Evolutionary conservation across 805 yeast genomes (phyloP).

Genomic region (Metschnikowia sp.): DNA sequence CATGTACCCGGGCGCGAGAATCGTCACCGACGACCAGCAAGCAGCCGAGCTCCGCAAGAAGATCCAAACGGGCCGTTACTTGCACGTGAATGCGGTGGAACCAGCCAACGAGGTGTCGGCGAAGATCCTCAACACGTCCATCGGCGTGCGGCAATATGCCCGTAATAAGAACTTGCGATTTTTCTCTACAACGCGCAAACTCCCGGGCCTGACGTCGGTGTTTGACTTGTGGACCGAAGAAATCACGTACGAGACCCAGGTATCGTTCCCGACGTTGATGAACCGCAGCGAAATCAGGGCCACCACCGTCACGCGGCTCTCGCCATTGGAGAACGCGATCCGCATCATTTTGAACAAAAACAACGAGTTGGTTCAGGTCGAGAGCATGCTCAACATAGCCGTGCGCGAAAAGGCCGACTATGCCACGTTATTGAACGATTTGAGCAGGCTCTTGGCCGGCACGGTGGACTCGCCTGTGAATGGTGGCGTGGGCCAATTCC

Average conservation of each 20-base stretch:
- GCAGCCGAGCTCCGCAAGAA: slow-evolving; percentile 48
- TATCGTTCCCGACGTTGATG: slow-evolving; percentile 85
- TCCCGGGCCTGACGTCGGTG: slow-evolving; percentile 71
- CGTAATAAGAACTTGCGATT: slow-evolving; percentile 69
- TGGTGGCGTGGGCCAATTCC: slow-evolving; percentile 86
- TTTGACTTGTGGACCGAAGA: slow-evolving; percentile 88
- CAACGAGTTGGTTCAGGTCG: slow-evolving; percentile 67
- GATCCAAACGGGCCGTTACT: slow-evolving; percentile 65
- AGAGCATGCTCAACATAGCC: slow-evolving; percentile 53
- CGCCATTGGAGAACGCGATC: slow-evolving; percentile 85
- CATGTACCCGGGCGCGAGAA: slow-evolving; percentile 77
- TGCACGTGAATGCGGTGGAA: slow-evolving; percentile 68
- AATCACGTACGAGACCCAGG: slow-evolving; percentile 67
- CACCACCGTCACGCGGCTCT: slow-evolving; percentile 49
- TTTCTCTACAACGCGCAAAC: slow-evolving; percentile 65
- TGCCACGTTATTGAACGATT: slow-evolving; percentile 52
- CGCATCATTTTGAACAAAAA: slow-evolving; percentile 63
- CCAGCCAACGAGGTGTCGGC: slow-evolving; percentile 58
- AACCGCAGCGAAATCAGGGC: slow-evolving; percentile 70
- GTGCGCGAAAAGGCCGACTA: slow-evolving; percentile 49
- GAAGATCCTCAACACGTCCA: slow-evolving; percentile 43
- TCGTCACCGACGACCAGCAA: slow-evolving; percentile 57
- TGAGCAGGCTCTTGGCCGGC: slow-evolving; percentile 72
- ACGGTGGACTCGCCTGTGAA: slow-evolving; percentile 91
- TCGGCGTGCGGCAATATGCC: slow-evolving; percentile 69